phyloP scores from a whole-genome alignment of 2,329 filamentous ascomycete genomes.

The Ascomycota sp. region DNA sequence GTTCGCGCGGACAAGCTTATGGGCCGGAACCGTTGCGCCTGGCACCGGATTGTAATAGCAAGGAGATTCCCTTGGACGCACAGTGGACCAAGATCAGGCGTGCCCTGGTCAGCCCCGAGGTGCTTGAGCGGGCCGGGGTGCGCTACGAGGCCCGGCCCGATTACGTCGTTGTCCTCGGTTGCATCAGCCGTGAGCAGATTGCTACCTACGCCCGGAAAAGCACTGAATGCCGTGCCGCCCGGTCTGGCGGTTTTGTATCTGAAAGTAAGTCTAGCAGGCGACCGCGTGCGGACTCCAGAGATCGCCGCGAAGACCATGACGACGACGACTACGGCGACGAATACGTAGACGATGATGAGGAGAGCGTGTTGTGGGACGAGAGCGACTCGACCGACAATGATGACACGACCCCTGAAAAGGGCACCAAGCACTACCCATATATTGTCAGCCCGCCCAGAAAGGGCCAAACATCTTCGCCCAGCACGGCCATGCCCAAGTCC shows the following conservation, averaged over 20 bases:
- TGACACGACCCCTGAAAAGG: conserved; percentile 11
- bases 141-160: conserved; percentile 39
- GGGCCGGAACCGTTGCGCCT: conserved; percentile 17
- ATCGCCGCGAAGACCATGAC: conserved; percentile 12
- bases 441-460: conserved; percentile 17
- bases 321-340: too few species aligned
- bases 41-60: conserved; percentile 35
- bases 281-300: conserved; percentile 12
- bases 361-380: conserved; percentile 10
- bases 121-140: conserved; percentile 31
- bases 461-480: conserved; percentile 14
- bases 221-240: conserved; percentile 22
- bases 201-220: conserved; percentile 28
- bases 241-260: conserved; percentile 6
- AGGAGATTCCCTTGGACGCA: conserved; percentile 33
- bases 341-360: too few species aligned
- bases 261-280: conserved; percentile 3
- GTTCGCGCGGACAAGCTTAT: conserved; percentile 7
- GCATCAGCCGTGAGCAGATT: conserved; percentile 30
- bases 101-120: conserved; percentile 34
- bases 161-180: conserved; percentile 39
- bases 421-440: conserved; percentile 13
- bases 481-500: conserved; percentile 26
- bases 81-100: conserved; percentile 39
- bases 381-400: conserved; percentile 14